phyloP scores from a whole-genome alignment of 305 asterid genomes.

The Fraxinus greggii region DNA sequence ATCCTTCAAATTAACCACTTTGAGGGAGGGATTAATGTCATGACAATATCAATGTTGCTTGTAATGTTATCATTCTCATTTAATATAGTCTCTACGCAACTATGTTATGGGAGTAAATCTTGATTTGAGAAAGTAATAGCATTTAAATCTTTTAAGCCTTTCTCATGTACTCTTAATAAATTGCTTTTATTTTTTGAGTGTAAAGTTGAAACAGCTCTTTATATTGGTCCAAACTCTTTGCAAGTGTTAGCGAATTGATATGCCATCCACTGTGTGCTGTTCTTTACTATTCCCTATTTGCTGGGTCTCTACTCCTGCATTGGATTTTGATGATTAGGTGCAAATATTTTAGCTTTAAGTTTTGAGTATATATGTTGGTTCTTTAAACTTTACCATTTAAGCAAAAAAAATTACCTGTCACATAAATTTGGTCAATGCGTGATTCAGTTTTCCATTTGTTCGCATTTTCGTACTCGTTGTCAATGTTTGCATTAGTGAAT shows the following conservation, averaged over 20 bases:
- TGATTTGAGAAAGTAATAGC: constrained; percentile 25
- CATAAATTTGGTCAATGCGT: not conserved
- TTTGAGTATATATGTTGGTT: not conserved
- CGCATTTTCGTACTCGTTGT: not conserved
- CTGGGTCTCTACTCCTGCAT: not conserved
- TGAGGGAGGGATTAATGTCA: constrained; percentile 32
- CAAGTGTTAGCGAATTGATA: not conserved
- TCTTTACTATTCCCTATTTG: not conserved
- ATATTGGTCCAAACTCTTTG: not conserved
- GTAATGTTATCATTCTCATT: constrained; percentile 36
- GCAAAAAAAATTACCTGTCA: not conserved
- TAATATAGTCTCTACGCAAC: constrained; percentile 27
- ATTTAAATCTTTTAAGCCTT: constrained; percentile 13
- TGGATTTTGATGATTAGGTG: not conserved
- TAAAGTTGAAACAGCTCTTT: not conserved
- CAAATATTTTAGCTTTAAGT: not conserved
- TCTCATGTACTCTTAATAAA: constrained; percentile 12
- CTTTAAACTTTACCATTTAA: not conserved
- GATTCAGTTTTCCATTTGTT: not conserved
- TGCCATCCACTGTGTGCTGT: not conserved
- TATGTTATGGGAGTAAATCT: constrained; percentile 25
- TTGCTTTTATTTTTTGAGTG: constrained; percentile 9
- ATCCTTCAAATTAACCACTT: constrained; percentile 36
- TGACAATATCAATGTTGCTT: constrained; percentile 37
- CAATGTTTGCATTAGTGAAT: not conserved